These are phyloP conservation scores for Cylindrotheca fusiformis DNA, from an alignment of 108 stramenopile genomes.

Conservation along the genomic window DNA sequence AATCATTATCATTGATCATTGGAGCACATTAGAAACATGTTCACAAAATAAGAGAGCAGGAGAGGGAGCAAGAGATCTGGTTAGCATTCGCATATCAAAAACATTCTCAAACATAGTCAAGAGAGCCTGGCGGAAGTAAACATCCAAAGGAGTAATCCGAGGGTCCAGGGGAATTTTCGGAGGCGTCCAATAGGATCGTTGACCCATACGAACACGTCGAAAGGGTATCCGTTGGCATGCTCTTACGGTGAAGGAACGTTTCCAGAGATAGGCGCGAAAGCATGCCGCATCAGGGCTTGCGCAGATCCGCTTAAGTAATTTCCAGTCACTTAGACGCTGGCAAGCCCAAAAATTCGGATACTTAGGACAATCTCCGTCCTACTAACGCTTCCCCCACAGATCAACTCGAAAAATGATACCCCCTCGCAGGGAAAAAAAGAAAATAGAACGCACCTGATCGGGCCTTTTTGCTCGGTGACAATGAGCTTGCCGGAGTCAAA, in stretches of 20 bases:
- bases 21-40: conserved; percentile 11
- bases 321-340: background rate
- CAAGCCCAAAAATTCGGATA: background rate
- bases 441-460: conserved; percentile 15
- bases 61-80: background rate
- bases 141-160: too few species aligned
- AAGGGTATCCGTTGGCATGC: background rate
- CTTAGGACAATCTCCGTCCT: background rate
- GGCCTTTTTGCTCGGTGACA: conserved; percentile 29
- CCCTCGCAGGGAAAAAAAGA: background rate
- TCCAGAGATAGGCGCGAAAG: background rate
- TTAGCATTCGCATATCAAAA: background rate
- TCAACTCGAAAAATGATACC: background rate
- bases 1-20: conserved; percentile 16
- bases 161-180: too few species aligned
- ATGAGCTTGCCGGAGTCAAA: conserved; percentile 18
- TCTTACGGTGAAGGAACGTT: background rate
- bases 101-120: background rate
- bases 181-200: too few species aligned
- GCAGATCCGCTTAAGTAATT: background rate
- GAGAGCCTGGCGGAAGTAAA: too few species aligned
- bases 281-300: background rate
- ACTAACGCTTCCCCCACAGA: background rate
- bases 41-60: background rate
- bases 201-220: background rate